These are phyloP conservation scores for Saussurea involucrata DNA, from an alignment of 129 eudicot genomes.

Conservation along the genomic window DNA sequence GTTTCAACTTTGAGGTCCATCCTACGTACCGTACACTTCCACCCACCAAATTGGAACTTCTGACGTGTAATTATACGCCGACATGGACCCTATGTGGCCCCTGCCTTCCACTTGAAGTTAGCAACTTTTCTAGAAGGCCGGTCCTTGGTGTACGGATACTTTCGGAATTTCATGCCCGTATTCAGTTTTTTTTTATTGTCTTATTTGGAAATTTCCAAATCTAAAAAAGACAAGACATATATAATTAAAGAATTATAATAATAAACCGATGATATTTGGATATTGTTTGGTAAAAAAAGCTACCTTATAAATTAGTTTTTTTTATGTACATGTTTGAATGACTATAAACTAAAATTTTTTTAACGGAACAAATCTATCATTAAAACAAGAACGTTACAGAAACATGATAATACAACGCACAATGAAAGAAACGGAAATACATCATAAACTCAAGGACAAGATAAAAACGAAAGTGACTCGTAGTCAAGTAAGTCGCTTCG, in stretches of 20 bases:
- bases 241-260: no score
- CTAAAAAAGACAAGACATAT: background rate
- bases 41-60: constrained; percentile 29
- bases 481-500: no score
- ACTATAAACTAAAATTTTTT: no score
- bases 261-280: background rate
- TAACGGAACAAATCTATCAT: no score
- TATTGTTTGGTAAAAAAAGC: background rate
- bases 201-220: background rate
- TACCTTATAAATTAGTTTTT: no score
- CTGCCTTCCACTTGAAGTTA: background rate
- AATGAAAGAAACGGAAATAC: no score
- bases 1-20: constrained; percentile 13
- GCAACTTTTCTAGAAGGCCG: constrained; percentile 7
- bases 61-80: constrained; percentile 13
- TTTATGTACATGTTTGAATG: no score
- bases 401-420: no score
- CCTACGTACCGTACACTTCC: constrained; percentile 27
- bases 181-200: background rate
- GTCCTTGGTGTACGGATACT: constrained; percentile 18
- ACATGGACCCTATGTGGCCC: constrained; percentile 12
- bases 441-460: no score
- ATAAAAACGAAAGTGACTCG: no score
- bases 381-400: no score
- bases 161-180: background rate